Evolutionary conservation across 495 filamentous ascomycete species (phyloP), one percentile per base, ranked within the genome.

Genomic region (Thermothielavioides terrestris): DNA sequence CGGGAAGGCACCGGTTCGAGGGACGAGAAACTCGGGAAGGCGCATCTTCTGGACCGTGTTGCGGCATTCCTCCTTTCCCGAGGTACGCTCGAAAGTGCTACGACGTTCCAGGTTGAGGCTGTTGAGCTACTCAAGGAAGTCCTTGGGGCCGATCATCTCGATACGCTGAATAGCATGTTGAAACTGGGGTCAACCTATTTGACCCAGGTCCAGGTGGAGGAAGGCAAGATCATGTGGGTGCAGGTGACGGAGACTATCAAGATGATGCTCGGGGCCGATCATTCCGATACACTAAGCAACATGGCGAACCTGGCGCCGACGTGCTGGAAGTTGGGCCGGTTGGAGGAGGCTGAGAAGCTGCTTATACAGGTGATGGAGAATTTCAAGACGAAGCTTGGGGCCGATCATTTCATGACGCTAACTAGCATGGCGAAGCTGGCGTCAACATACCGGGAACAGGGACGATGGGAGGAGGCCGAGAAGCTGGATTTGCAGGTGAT

Each of bases 111-210:
- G 20, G 0, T 37, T 1, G 7, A 53, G 20, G 49, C 26, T 27
- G 5, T 53, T 1, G 25, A 41, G 17, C 11, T 20, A 1, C 23
- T 18, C 40, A 45, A 59, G 44, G 54, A 14, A 42, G 30, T 55
- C 14, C 45, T 69, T 6, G 65, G 69, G 7, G 18, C 49, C 9
- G 60, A 71, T 18, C 62, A 75, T 66, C 63, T 63, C 18, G 11
- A 52, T 12, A 73, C 39, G 14, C 62, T 57, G 15, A 14, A 5
- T 4, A 52, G 40, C 26, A 46, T 52, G 47, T 18, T 12, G 28
- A 53, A 46, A 10, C 44, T 49, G 31, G 50, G 41, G 8, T 25
- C 5, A 25, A 39, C 21, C 15, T 68, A 67, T 38, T 12, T 17
- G 12, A 42, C 54, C 37, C 63, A 71, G 44, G 69, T 65, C 26